Conservation (phyloP, 2,329 filamentous ascomycete species). For the Penicillium glabrum region DNA sequence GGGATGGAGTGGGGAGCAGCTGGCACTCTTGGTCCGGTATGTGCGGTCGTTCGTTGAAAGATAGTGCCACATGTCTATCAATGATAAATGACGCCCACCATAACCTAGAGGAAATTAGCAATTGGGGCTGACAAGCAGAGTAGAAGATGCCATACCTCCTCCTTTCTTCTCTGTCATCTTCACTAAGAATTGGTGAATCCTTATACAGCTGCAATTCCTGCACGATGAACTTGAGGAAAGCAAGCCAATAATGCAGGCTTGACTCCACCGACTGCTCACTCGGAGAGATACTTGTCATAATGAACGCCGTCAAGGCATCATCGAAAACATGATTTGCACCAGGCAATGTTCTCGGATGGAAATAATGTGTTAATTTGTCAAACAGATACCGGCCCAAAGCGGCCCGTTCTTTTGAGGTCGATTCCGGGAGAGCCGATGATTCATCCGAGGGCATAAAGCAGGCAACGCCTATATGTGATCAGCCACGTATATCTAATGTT, state of each 20-base stretch:
- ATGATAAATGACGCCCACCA: slow-evolving; percentile 1
- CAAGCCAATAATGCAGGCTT: slow-evolving; percentile 4
- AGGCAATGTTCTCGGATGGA: neutral
- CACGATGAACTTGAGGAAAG: neutral
- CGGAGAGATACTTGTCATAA: slow-evolving; percentile 3
- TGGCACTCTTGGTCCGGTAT: neutral
- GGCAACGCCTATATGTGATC: neutral
- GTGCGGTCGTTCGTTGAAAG: neutral
- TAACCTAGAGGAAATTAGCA: neutral
- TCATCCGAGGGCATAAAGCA: slow-evolving; percentile 5
- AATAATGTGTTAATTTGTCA: neutral
- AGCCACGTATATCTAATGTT: neutral
- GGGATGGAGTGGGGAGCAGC: neutral
- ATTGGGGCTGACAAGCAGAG: neutral
- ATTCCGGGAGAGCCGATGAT: neutral
- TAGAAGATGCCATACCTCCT: neutral
- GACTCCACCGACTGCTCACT: slow-evolving; percentile 6
- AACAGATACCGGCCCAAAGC: slow-evolving; percentile 4
- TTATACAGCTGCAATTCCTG: slow-evolving; percentile 2
- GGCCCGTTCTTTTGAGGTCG: slow-evolving; percentile 1
- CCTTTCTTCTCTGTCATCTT: slow-evolving; percentile 4
- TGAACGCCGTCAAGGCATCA: slow-evolving; percentile 2
- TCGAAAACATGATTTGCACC: neutral
- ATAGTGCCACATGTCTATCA: slow-evolving; percentile 2
- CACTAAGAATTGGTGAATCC: neutral